These are phyloP conservation scores for Aspergillus bridgeri DNA, from an alignment of 495 filamentous ascomycete species.

Conservation along the genomic window DNA sequence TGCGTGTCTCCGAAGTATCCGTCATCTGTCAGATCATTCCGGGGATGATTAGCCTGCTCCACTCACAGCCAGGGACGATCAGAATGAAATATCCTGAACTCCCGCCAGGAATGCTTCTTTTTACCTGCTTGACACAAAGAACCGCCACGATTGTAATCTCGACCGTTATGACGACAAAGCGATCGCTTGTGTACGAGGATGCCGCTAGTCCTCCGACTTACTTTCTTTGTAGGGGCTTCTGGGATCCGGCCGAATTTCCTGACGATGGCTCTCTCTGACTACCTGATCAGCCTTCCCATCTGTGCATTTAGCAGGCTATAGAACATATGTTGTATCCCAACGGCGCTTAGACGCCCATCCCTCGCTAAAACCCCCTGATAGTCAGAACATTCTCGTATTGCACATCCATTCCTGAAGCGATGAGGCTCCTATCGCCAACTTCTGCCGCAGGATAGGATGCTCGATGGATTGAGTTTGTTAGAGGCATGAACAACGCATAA, in stretches of 20 bases:
- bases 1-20: not conserved
- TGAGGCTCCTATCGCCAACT: not conserved
- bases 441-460: not conserved
- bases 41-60: too few relatives aligned
- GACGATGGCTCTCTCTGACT: not conserved
- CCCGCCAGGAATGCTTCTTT: not conserved
- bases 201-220: not conserved
- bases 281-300: not conserved
- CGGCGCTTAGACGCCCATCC: not conserved
- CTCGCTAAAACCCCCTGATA: not conserved
- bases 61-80: too few relatives aligned
- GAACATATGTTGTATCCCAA: not conserved
- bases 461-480: not conserved
- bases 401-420: not conserved
- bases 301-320: not conserved
- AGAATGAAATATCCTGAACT: too few relatives aligned
- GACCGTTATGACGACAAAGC: not conserved
- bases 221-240: not conserved
- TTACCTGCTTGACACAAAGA: not conserved
- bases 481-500: not conserved
- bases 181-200: not conserved
- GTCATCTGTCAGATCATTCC: not conserved
- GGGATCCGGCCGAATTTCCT: not conserved
- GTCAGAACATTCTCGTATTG: not conserved
- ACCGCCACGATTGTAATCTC: not conserved